Evolutionary conservation across 345 rosid species (phyloP).

Genomic region (Melaleuca quinquenervia): DNA sequence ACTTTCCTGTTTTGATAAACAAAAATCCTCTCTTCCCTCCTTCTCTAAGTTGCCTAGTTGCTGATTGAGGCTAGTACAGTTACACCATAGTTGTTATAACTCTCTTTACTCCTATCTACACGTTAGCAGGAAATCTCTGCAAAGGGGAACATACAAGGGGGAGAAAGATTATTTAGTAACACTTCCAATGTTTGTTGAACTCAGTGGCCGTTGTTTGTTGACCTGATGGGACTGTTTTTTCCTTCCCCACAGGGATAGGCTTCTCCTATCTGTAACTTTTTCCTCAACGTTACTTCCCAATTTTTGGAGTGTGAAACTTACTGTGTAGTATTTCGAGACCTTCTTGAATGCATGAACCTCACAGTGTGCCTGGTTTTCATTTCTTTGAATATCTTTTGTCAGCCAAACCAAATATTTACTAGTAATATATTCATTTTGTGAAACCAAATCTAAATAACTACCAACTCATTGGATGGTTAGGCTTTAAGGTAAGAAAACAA

Average conservation of each 20-base stretch:
- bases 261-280: not conserved
- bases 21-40: not conserved
- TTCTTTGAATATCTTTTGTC: not conserved
- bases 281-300: not conserved
- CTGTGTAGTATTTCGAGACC: not conserved
- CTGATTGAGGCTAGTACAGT: not conserved
- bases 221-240: not conserved
- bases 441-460: not conserved
- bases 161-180: not conserved
- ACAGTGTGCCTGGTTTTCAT: not conserved
- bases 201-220: not conserved
- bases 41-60: not conserved
- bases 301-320: not conserved
- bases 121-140: not conserved
- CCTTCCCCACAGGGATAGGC: not conserved
- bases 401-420: not conserved
- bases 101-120: not conserved
- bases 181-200: not conserved
- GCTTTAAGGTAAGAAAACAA: not conserved
- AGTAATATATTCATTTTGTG: not conserved
- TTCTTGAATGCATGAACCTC: not conserved
- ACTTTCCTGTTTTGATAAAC: not conserved
- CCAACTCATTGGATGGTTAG: not conserved
- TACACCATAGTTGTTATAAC: not conserved
- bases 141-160: not conserved